phyloP scores from a whole-genome alignment of 768 basidiomycete species.

The Mycena galericulata region DNA sequence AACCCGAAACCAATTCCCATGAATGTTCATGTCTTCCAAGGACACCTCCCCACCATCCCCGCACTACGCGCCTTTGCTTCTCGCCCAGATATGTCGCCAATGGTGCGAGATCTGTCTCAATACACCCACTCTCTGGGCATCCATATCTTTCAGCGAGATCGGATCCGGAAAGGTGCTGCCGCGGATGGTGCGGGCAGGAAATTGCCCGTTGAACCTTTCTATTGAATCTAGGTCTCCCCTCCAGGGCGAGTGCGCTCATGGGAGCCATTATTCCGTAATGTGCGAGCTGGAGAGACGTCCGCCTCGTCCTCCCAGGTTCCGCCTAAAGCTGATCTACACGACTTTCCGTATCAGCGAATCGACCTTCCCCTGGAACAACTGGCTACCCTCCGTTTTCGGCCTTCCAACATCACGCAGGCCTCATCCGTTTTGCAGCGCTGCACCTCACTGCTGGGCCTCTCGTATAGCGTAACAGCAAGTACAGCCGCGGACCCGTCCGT shows the following conservation, averaged over 20 bases:
- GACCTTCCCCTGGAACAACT: background rate
- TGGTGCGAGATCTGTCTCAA: background rate
- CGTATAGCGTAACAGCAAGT: background rate
- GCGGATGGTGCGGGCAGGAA: background rate
- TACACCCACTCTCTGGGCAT: background rate
- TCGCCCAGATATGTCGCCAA: background rate
- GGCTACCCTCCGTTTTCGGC: background rate
- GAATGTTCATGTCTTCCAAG: background rate
- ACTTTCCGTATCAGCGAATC: background rate
- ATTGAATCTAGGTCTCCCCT: background rate
- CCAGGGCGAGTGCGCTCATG: background rate
- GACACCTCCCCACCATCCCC: background rate
- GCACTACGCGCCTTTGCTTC: background rate
- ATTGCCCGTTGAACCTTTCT: background rate
- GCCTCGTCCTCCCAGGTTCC: background rate
- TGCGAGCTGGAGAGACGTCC: background rate
- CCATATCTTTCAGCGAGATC: background rate
- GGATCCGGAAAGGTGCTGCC: background rate
- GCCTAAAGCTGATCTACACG: background rate
- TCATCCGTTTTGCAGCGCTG: background rate
- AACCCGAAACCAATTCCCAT: too few species aligned
- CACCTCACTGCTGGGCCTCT: background rate
- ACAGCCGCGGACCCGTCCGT: background rate
- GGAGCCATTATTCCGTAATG: background rate
- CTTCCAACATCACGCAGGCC: background rate